Percentiles rank a stretch among this genome's conserved stretches.
phyloP scores from a whole-genome alignment of 2,329 filamentous ascomycete species.

The Tetracladium maxilliforme region DNA sequence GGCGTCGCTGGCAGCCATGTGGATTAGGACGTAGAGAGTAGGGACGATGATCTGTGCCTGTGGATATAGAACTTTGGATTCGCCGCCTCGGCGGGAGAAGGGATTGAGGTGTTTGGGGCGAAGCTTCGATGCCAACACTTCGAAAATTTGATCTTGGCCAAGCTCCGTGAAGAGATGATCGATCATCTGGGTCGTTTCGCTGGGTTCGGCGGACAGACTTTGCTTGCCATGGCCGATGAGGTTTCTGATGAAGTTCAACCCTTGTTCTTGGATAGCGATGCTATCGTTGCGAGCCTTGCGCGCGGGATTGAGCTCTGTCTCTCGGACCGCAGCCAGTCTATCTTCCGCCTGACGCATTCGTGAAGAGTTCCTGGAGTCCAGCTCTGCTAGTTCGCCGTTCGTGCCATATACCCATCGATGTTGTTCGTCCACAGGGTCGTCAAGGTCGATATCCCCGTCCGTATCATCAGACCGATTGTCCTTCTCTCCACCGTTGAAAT shows the following conservation, averaged over 20 bases:
- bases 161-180: constrained; percentile 68
- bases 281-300: constrained; percentile 63
- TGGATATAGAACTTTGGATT: constrained; percentile 37
- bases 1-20: constrained; percentile 72
- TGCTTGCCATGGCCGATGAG: constrained; percentile 51
- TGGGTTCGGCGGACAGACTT: constrained; percentile 30
- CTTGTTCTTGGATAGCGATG: constrained; percentile 78
- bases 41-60: constrained; percentile 59
- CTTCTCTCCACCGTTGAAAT: constrained; percentile 9
- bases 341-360: constrained; percentile 32
- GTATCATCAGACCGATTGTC: constrained; percentile 20
- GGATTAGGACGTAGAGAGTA: constrained; percentile 70
- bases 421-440: constrained; percentile 25
- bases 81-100: constrained; percentile 22
- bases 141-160: constrained; percentile 65
- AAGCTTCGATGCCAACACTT: constrained; percentile 67
- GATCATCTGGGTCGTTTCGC: constrained; percentile 57
- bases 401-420: constrained; percentile 6
- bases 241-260: constrained; percentile 79
- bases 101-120: constrained; percentile 42
- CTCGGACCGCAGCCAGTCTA: constrained; percentile 36
- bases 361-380: constrained; percentile 2
- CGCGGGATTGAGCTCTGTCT: constrained; percentile 52
- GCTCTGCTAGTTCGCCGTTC: constrained; percentile 6
- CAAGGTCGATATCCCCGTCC: constrained; percentile 45